A percentile compares a stretch with the other conserved stretches of the same genome.
Conservation (phyloP, 192 early-diverging fungal species). For the Rhizoclosmatium sp. region DNA sequence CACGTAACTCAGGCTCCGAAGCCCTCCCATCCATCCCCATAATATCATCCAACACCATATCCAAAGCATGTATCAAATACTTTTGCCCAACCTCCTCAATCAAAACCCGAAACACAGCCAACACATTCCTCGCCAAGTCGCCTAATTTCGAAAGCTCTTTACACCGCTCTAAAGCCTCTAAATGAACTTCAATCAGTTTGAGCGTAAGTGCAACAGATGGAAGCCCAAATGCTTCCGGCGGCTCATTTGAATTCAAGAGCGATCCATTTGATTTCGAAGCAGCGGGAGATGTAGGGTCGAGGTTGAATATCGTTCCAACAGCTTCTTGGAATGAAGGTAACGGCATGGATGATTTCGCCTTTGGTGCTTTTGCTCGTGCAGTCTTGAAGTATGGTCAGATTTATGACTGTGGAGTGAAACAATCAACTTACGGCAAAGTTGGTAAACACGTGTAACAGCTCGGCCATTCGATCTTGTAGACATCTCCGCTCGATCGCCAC, state of each 20-base stretch:
- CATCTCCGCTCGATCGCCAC: conserved; percentile 78
- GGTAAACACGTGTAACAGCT: conserved; percentile 33
- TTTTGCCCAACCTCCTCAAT: conserved; percentile 80
- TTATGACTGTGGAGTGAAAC: not conserved
- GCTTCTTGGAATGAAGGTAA: conserved; percentile 24
- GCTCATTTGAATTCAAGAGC: not conserved
- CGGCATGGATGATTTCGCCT: conserved; percentile 20
- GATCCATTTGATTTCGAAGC: conserved; percentile 2
- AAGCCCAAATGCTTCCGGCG: conserved; percentile 45
- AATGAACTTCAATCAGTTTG: conserved; percentile 44
- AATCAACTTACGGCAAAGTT: conserved; percentile 43
- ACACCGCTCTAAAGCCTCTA: conserved; percentile 71
- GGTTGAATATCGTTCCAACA: conserved; percentile 31
- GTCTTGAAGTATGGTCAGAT: not conserved
- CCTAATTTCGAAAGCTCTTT: conserved; percentile 67
- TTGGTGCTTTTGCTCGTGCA: not conserved
- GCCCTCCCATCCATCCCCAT: conserved; percentile 54
- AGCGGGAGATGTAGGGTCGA: too few species aligned
- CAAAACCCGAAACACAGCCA: conserved; percentile 75
- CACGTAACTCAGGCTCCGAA: conserved; percentile 69
- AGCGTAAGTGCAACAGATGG: conserved; percentile 45
- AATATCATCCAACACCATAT: conserved; percentile 71
- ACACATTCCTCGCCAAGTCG: conserved; percentile 68
- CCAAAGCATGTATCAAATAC: conserved; percentile 85
- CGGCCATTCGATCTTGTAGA: conserved; percentile 70